A percentile compares a stretch with the other conserved stretches of the same genome.
Evolutionary conservation across 75 land plant genomes (phyloP).

Genomic region (Ceratopteris richardii): DNA sequence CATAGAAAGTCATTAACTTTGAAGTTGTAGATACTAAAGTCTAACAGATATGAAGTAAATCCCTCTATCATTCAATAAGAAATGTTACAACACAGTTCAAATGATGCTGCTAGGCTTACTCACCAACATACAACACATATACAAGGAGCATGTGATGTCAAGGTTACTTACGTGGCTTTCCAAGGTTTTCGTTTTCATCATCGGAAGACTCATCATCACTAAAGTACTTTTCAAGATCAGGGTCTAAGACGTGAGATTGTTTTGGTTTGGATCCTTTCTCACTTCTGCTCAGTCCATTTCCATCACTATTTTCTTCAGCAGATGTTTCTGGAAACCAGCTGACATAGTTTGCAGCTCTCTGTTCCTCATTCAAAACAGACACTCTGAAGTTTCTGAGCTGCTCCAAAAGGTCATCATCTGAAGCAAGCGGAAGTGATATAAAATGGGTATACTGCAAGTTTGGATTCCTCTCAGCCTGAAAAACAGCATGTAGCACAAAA

Average conservation of each 20-base stretch:
- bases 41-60: too few relatives aligned
- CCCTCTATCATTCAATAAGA: too few relatives aligned
- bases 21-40: too few relatives aligned
- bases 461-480: constrained; percentile 62
- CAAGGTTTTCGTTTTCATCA: not conserved
- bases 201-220: constrained; percentile 1
- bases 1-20: too few relatives aligned
- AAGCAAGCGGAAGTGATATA: constrained; percentile 80
- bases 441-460: constrained; percentile 75
- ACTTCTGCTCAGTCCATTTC: not conserved
- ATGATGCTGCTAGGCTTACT: too few relatives aligned
- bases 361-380: constrained; percentile 34
- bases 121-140: too few relatives aligned
- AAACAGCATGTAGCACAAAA: too few relatives aligned
- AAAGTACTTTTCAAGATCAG: not conserved
- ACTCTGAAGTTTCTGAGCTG: constrained; percentile 63
- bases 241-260: not conserved
- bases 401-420: constrained; percentile 49
- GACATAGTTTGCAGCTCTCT: not conserved
- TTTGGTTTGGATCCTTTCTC: not conserved
- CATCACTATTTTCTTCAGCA: not conserved
- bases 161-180: too few relatives aligned
- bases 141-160: too few relatives aligned
- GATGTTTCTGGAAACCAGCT: constrained; percentile 4
- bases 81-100: too few relatives aligned